Evolutionary conservation across 306 rosid species (phyloP).

Genomic region (Rubus idaeus): DNA sequence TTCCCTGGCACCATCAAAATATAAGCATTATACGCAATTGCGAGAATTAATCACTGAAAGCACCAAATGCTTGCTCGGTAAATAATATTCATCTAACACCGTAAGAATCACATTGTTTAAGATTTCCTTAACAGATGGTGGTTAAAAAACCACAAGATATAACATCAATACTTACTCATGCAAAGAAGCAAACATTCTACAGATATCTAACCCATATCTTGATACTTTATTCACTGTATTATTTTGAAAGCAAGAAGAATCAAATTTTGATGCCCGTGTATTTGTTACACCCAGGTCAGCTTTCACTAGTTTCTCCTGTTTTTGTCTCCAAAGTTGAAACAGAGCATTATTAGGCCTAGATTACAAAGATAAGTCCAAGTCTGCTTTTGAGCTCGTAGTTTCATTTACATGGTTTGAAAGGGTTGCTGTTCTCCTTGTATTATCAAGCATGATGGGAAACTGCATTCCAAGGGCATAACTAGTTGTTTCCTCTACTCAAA

Average conservation of each 20-base stretch:
- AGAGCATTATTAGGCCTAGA: not conserved
- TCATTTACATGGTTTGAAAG: not conserved
- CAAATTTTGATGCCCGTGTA: not conserved
- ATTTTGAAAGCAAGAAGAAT: not conserved
- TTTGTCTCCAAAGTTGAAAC: not conserved
- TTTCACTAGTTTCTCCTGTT: not conserved
- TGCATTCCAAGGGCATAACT: not conserved
- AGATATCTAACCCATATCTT: not conserved
- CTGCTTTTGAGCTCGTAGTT: not conserved
- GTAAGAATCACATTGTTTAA: not conserved
- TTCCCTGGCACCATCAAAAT: slow-evolving; percentile 50
- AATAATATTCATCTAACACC: not conserved
- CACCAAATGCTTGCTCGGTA: not conserved
- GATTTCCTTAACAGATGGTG: not conserved
- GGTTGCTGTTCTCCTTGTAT: slow-evolving; percentile 1
- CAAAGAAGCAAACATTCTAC: not conserved
- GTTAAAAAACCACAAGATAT: not conserved
- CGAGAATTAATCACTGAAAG: not conserved
- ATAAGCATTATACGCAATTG: not conserved
- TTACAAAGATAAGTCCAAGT: not conserved
- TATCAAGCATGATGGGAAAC: not conserved
- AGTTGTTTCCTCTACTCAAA: not conserved
- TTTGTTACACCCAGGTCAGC: not conserved
- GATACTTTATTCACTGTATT: not conserved
- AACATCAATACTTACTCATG: not conserved